Base-by-base conservation (phyloP, 768 basidiomycete species). In the Lyophyllum atratum region DNA sequence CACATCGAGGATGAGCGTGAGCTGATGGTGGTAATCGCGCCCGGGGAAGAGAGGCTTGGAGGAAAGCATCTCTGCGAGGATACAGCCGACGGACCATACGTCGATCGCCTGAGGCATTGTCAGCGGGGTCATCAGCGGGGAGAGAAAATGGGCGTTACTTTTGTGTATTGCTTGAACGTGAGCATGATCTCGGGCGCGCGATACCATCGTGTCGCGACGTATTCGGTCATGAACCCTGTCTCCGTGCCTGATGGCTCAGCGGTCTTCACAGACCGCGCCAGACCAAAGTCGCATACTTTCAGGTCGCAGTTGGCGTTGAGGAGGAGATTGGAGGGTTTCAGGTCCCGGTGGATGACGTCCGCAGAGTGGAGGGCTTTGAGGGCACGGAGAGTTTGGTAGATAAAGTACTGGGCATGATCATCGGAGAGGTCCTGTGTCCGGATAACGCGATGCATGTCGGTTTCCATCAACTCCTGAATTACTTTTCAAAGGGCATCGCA, bases 171-270 rank as follows among this genome's bases (percentile, higher is more conserved):
- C 70, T 97, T 96, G 81, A 98, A 98, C 10, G 95, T 97, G 50
- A 99, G 81, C 97, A 99, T 99, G 76, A 99, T 95, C 72, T 99
- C 97, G 0, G 97, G 97, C 0, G 97, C 97, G 34, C 97, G 87
- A 69, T 98, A 99, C 97, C 97, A 99, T 64, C 97, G 81, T 24
- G 97, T 98, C 2, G 97, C 96, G 48, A 99, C 97, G 67, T 95
- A 96, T 85, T 94, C 92, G 1, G 93, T 96, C 93, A 95, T 94
- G 76, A 94, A 95, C 5, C 87, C 87, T 6, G 83, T 91, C 64
- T 92, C 90, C 7, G 89, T 92, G 22, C 90, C 91, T 14, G 87
- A 89, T 0, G 90, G 89, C 69, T 92, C 90, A 4, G 91, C 90
- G 4, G 91, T 92, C 73, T 84, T 90, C 40, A 92, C 90, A 10